phyloP scores from a whole-genome alignment of 116 monocot species.

The Phalaenopsis hybrid region DNA sequence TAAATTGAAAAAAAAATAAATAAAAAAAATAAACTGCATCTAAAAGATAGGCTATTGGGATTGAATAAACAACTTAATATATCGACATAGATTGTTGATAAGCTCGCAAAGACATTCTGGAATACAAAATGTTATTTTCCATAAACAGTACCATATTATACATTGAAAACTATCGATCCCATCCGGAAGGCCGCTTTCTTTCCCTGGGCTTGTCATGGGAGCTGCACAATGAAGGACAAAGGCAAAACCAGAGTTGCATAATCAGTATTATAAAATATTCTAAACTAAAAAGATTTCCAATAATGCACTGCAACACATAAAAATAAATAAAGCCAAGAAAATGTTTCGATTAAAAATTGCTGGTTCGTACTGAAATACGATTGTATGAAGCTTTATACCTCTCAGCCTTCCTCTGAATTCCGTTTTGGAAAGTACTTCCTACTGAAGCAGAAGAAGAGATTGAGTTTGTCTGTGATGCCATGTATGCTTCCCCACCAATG shows the following conservation, averaged over 20 bases:
- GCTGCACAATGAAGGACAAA: slow-evolving; percentile 35
- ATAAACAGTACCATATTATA: not conserved
- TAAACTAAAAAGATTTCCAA: not conserved
- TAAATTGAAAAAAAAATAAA: too few species aligned
- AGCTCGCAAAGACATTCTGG: not conserved
- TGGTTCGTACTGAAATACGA: not conserved
- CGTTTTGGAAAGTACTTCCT: slow-evolving; percentile 31
- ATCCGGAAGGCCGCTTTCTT: slow-evolving; percentile 88
- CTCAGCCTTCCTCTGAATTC: slow-evolving; percentile 38
- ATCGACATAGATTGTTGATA: not conserved
- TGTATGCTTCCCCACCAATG: slow-evolving; percentile 72
- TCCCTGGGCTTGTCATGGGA: slow-evolving; percentile 67
- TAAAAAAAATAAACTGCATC: not conserved
- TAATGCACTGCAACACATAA: not conserved
- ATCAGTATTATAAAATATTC: not conserved
- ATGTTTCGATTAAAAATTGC: not conserved
- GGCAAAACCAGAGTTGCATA: not conserved
- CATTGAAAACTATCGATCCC: slow-evolving; percentile 65
- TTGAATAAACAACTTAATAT: not conserved
- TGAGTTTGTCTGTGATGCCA: slow-evolving; percentile 15
- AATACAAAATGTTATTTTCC: not conserved
- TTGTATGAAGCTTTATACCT: slow-evolving; percentile 33
- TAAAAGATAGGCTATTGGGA: not conserved
- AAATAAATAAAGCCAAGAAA: slow-evolving; percentile 1
- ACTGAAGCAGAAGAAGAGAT: slow-evolving; percentile 4